Base-by-base conservation (phyloP, 805 yeast species). In the Sugiyamaella boreocaroliniensis region DNA sequence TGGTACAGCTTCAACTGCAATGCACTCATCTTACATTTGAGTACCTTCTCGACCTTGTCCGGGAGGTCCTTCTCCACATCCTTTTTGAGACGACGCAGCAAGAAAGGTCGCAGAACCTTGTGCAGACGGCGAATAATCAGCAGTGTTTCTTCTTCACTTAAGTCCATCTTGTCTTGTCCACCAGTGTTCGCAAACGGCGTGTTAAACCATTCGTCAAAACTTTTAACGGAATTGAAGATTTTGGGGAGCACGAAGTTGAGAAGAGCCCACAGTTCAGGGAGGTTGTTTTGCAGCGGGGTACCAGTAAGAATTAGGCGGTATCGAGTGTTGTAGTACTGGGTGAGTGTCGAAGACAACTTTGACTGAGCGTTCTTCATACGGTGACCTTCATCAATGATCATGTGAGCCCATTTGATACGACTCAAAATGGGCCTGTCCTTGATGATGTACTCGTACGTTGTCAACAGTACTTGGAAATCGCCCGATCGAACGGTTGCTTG, bases 121-220 rank as follows among this genome's bases (percentile, higher is more conserved):
- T 92, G 99, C 66, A 92, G 78, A 80, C 99, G 88, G 69, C 98
- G 78, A 62, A 92, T 92, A 57, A 92, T 87, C 74, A 92, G 81
- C 60, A 92, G 74, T 4, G 95, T 86, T 69, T 93, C 99, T 82
- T 92, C 99, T 78, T 92, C 99, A 5, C 93, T 85, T 50, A 92
- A 74, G 63, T 86, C 98, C 59, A 92, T 85, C 70, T 88, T 89
- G 63, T 93, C 98, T 67, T 87, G 95, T 34, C 90, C 85, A 53
- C 99, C 99, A n/a, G 97, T 85, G 64, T 86, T 92, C 0, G 97
- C 96, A 69, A 92, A 92, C 2, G 99, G 99, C 0, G 98, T 92
- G 66, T 92, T 92, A 68, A 92, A 92, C 99, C 99, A 92, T 64
- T 92, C 99, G 68, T 92, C 99, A 67, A 92, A 92, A 1, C 97